phyloP scores from a whole-genome alignment of 2,329 filamentous ascomycete genomes.

The Incumbomyces delicatus region DNA sequence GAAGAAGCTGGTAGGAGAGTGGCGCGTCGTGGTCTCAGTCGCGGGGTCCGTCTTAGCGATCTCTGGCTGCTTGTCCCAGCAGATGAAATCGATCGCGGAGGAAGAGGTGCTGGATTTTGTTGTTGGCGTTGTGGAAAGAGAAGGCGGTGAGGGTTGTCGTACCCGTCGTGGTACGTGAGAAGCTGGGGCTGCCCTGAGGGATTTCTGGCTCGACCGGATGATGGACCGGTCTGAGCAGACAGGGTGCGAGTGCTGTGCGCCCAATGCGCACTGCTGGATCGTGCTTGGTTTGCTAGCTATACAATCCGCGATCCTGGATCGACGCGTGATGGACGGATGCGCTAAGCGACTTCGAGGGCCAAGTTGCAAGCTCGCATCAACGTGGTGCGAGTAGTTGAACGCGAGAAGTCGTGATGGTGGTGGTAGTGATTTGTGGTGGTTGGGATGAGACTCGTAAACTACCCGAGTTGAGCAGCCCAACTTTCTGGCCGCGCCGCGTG shows the following conservation, averaged over 20 bases:
- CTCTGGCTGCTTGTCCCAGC: constrained; percentile 44
- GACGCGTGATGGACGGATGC: not conserved
- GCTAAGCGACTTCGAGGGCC: not conserved
- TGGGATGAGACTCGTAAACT: not conserved
- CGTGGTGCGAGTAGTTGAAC: not conserved
- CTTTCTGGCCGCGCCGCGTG: not conserved
- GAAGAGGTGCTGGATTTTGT: constrained; percentile 14
- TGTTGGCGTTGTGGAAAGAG: constrained; percentile 20
- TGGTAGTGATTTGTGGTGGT: not conserved
- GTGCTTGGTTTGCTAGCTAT: not conserved
- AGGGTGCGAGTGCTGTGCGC: constrained; percentile 15
- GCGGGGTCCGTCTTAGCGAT: constrained; percentile 45
- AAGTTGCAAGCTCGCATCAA: not conserved
- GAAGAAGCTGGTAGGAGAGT: constrained; percentile 16
- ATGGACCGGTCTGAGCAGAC: constrained; percentile 3
- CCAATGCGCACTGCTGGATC: constrained; percentile 10
- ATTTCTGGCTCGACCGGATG: constrained; percentile 19
- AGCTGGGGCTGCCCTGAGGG: constrained; percentile 27
- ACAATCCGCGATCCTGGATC: not conserved
- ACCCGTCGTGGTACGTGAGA: constrained; percentile 46
- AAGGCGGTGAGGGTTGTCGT: constrained; percentile 35
- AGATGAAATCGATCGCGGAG: constrained; percentile 29
- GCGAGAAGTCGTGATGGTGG: not conserved
- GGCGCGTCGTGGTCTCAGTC: constrained; percentile 37
- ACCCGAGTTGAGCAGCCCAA: not conserved